These are phyloP conservation scores for Misopates orontium DNA, from an alignment of 257 asterid species.

Conservation along the genomic window DNA sequence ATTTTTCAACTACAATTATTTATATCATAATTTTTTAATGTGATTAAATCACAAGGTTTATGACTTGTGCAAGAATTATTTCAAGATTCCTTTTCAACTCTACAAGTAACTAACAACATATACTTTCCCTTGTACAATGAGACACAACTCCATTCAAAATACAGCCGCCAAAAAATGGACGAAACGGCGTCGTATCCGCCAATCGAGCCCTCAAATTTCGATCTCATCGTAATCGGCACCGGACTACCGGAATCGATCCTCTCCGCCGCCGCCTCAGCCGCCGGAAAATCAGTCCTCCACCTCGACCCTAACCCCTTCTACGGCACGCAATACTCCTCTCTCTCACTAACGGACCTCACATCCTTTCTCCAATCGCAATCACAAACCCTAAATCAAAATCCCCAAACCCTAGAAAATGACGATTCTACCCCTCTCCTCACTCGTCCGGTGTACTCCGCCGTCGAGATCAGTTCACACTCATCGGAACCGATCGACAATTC, in stretches of 20 bases:
- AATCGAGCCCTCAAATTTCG: slow-evolving; percentile 76
- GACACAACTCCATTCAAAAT: too few species aligned
- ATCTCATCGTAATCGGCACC: slow-evolving; percentile 79
- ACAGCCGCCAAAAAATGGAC: slow-evolving; percentile 33
- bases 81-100: too few species aligned
- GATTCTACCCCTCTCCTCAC: slow-evolving; percentile 37
- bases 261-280: slow-evolving; percentile 76
- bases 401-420: slow-evolving; percentile 32
- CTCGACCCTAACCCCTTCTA: slow-evolving; percentile 78
- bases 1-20: too few species aligned
- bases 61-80: too few species aligned
- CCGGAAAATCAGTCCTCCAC: slow-evolving; percentile 80
- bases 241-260: slow-evolving; percentile 80
- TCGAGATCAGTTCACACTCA: slow-evolving; percentile 53
- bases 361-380: slow-evolving; percentile 56
- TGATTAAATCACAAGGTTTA: too few species aligned
- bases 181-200: slow-evolving; percentile 55
- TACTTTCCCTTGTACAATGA: too few species aligned
- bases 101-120: too few species aligned
- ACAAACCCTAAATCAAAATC: slow-evolving; percentile 19
- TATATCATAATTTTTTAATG: too few species aligned
- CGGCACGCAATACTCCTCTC: slow-evolving; percentile 71
- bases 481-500: slow-evolving; percentile 50
- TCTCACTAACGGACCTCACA: slow-evolving; percentile 56
- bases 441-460: slow-evolving; percentile 54